Base-by-base conservation (phyloP, 2,329 filamentous ascomycete species). In the Knufia petricola region DNA sequence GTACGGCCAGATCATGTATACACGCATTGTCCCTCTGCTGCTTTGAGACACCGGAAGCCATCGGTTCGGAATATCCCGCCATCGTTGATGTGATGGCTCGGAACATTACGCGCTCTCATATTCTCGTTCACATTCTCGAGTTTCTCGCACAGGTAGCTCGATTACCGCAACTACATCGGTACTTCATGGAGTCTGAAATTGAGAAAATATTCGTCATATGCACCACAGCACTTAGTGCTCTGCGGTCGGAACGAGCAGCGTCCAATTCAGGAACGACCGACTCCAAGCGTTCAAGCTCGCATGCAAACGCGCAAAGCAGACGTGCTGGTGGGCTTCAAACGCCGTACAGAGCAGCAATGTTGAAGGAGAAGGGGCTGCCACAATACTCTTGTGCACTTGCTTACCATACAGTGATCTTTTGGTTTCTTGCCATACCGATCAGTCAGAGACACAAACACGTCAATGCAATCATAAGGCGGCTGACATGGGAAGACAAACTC, bases 321-420 rank as follows among this genome's bases (percentile, higher is more conserved):
- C 51, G 55, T 19, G 56, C 54, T 24, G 57, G 57, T 7, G 31
- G 50, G 45, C 54, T 52, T 32, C 53, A 53, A 15, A 53, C 51
- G 24, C 54, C 53, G 32, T 59, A 58, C 37, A 49, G 57, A 38
- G 57, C 62, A 50, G 68, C 66, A 49, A 62, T 55, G 46, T 67
- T 69, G 48, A 60, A 70, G 53, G 73, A 81, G 6, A 85, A 92
- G 52, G 87, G 92, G 55, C 73, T 95, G 43, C 88, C 89, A 3
- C 85, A 92, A 64, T 98, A 98, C 63, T 87, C 98, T 21, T 92
- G 94, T 64, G 85, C 88, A 1, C 72, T 96, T 46, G 90, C 90
- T 7, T 95, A 95, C 63, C 89, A 96, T 63, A 87, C 95, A 58
- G 89, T 98, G 56, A 84, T 88, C 1, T 95, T 94, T 63, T 98